Evolutionary conservation across 306 rosid species (phyloP).

Genomic region (Mimosa pudica): DNA sequence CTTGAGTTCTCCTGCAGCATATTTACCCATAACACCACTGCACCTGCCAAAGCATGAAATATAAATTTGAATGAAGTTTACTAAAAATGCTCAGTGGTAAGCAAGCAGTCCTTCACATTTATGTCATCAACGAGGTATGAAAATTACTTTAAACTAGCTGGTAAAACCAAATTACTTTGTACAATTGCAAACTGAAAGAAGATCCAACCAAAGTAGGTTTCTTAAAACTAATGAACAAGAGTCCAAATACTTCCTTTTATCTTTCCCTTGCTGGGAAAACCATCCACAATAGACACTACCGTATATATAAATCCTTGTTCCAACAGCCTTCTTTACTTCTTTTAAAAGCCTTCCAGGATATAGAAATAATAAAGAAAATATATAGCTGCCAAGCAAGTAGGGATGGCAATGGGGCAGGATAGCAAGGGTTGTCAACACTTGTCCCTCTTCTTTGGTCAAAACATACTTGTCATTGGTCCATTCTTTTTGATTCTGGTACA

Average conservation of each 20-base stretch:
- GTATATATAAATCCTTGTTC: not conserved
- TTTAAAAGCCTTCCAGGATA: not conserved
- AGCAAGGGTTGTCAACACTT: not conserved
- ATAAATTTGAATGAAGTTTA: conserved; percentile 6
- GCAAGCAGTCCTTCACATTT: conserved; percentile 10
- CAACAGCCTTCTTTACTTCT: not conserved
- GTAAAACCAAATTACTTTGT: not conserved
- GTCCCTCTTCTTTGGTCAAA: not conserved
- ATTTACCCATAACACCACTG: conserved; percentile 99
- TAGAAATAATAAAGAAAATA: not conserved
- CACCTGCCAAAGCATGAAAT: conserved; percentile 66
- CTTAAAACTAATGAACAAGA: not conserved
- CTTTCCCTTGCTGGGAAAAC: not conserved
- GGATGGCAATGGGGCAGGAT: not conserved
- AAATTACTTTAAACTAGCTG: not conserved
- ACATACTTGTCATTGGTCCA: not conserved
- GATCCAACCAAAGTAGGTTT: too few species aligned
- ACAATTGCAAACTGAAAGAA: too few species aligned
- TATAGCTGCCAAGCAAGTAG: not conserved
- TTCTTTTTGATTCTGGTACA: not conserved
- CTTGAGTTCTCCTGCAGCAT: conserved; percentile 98
- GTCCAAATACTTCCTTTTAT: not conserved
- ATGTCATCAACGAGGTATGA: not conserved
- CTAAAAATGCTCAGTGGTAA: not conserved
- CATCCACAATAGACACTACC: too few species aligned